A percentile compares a stretch with the other conserved stretches of the same genome.
Conservation (phyloP, 106 monocot genomes). For the Allium cepa region DNA sequence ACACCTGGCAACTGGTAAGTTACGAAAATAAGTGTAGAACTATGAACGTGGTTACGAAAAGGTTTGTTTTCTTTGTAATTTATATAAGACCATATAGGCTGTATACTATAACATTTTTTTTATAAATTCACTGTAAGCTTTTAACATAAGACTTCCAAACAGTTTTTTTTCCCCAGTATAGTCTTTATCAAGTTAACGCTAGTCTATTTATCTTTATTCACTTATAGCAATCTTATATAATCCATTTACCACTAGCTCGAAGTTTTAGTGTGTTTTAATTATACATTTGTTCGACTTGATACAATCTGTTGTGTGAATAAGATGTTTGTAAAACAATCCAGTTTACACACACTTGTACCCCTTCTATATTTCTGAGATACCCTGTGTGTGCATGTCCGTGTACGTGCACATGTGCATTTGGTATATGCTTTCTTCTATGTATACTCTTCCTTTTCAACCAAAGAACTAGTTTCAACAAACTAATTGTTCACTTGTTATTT, state of each 20-base stretch:
- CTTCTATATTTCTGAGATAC: too few relatives aligned
- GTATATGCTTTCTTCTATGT: too few relatives aligned
- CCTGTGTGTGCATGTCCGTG: too few relatives aligned
- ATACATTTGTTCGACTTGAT: too few relatives aligned
- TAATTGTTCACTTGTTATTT: not conserved
- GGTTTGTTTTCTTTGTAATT: constrained; percentile 1
- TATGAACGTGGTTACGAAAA: constrained; percentile 7
- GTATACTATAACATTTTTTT: not conserved
- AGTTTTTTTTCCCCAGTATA: too few relatives aligned
- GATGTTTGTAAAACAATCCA: too few relatives aligned
- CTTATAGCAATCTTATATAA: not conserved
- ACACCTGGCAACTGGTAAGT: constrained; percentile 3
- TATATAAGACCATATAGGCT: not conserved
- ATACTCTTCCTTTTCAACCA: too few relatives aligned
- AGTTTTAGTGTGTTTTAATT: not conserved
- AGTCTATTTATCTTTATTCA: not conserved
- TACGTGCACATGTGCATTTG: too few relatives aligned
- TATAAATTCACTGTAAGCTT: not conserved
- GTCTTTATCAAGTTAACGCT: too few relatives aligned
- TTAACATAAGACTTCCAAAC: too few relatives aligned
- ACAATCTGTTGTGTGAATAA: too few relatives aligned
- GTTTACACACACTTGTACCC: too few relatives aligned
- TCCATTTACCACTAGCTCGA: not conserved
- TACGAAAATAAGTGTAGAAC: not conserved
- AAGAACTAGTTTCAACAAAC: not conserved